phyloP scores from a whole-genome alignment of 768 basidiomycete species.

The Phanerochaete carnosa region DNA sequence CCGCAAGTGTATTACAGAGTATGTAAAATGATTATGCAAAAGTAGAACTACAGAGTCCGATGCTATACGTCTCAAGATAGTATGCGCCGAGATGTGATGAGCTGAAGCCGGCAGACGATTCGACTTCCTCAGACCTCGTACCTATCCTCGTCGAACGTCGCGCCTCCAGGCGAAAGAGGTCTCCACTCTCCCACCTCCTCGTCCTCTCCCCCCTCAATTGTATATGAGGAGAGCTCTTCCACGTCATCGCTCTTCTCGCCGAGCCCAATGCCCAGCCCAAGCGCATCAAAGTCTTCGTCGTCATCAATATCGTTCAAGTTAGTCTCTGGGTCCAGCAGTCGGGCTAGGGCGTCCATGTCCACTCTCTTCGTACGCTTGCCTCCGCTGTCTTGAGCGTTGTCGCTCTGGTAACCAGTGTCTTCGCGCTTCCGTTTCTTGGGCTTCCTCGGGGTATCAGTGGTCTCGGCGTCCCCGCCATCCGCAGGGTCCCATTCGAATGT shows the following conservation, averaged over 20 bases:
- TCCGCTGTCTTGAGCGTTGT: constrained; percentile 1
- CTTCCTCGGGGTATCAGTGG: background rate
- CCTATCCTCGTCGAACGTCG: constrained; percentile 21
- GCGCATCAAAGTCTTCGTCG: background rate
- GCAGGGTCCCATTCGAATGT: constrained; percentile 34
- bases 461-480: background rate
- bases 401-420: background rate
- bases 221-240: background rate
- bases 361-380: constrained; percentile 36
- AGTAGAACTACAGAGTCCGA: background rate
- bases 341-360: constrained; percentile 54
- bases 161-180: constrained; percentile 32
- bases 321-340: constrained; percentile 39
- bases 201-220: constrained; percentile 15
- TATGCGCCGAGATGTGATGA: background rate
- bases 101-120: background rate
- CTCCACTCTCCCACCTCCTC: constrained; percentile 47
- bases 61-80: background rate
- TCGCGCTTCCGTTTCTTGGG: constrained; percentile 5
- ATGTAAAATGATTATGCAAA: background rate
- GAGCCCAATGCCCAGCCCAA: constrained; percentile 9
- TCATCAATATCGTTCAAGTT: constrained; percentile 24
- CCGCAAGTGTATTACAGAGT: background rate
- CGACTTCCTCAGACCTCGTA: constrained; percentile 19
- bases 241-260: constrained; percentile 21